Conservation (phyloP, 768 basidiomycete species). For the Tremella mesenterica region DNA sequence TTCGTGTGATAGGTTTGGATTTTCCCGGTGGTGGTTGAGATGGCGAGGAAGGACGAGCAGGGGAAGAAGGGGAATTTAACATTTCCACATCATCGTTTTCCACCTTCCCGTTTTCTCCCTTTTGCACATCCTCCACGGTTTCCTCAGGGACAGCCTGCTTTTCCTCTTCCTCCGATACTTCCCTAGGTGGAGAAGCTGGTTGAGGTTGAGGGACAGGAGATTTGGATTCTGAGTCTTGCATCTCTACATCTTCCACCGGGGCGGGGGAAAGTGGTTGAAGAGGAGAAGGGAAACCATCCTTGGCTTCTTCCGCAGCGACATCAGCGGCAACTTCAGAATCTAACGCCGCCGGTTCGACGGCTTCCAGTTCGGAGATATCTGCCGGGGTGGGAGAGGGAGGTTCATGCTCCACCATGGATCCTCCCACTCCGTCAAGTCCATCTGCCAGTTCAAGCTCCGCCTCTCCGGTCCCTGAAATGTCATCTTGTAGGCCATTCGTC, state of each 20-base stretch:
- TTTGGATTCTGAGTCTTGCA: too few relatives aligned
- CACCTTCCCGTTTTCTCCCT: conserved; percentile 7
- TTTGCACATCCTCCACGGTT: background rate
- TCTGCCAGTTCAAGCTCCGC: background rate
- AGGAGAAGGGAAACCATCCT: conserved; percentile 7
- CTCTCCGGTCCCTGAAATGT: background rate
- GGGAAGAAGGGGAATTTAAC: too few relatives aligned
- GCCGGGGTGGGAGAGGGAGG: conserved; percentile 3
- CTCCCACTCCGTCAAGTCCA: conserved; percentile 13
- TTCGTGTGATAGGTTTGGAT: conserved; percentile 2
- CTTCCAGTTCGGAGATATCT: background rate
- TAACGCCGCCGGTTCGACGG: conserved; percentile 9
- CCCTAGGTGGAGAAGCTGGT: too few relatives aligned
- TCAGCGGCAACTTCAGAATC: conserved; percentile 20
- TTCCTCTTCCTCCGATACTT: too few relatives aligned
- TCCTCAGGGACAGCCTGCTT: too few relatives aligned
- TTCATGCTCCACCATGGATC: conserved; percentile 23
- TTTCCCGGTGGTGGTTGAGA: background rate
- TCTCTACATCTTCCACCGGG: too few relatives aligned
- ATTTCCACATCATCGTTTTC: too few relatives aligned
- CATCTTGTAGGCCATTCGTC: background rate
- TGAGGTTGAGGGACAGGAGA: too few relatives aligned
- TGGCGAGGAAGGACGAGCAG: too few relatives aligned
- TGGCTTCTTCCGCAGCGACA: conserved; percentile 22
- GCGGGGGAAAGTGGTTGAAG: conserved; percentile 22